Base-by-base conservation (phyloP, 768 basidiomycete species). In the Fibroporia radiculosa region DNA sequence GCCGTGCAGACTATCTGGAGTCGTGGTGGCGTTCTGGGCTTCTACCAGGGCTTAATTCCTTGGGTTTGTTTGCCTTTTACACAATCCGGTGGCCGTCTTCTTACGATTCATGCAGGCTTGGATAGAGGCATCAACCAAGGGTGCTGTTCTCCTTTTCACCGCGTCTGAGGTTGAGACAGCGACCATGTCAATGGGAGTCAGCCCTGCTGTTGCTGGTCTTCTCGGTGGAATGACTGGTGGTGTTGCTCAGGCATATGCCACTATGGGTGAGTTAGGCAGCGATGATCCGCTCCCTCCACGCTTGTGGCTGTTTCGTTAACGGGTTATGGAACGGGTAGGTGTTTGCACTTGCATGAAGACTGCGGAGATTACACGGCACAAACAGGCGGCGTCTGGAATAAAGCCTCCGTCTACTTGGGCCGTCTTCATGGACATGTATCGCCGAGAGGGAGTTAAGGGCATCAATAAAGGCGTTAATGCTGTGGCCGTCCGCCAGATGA, bases 331-430 rank as follows among this genome's bases (percentile, higher is more conserved):
- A 27, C 5, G 51, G 27, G 36, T 53, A 96, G 93, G 95, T 56
- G 92, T 98, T 71, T 95, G 92, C 67, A 97, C 95, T 33, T 96
- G 92, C 66, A 99, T 99, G 96, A 99, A 99, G 69, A 99, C 96
- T 18, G 96, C 80, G 51, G 93, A 95, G 66, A 98, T 98, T 54
- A 97, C 93, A 38, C 84, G 93, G 55, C 85, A 88, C 59, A 99
- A 99, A 67, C 86, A 90, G 56, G 87, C 82, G 19, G 80, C 84
- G 13, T 64, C 76, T 23, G 96, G 96, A 31, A 74, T 82, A 32
- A 84, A 89, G 60, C 90, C 92, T 10, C 85, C 84, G 42, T 90
- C 87, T 42, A 98, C 95, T 1, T 93, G 90, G 82, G 84, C 84
- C 34, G 83, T 98, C 40, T 99, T 98, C 61, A 81, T 73, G 52